These are phyloP conservation scores for Stagonosporopsis rhizophila DNA, from an alignment of 2,329 filamentous ascomycete genomes.

Conservation along the genomic window DNA sequence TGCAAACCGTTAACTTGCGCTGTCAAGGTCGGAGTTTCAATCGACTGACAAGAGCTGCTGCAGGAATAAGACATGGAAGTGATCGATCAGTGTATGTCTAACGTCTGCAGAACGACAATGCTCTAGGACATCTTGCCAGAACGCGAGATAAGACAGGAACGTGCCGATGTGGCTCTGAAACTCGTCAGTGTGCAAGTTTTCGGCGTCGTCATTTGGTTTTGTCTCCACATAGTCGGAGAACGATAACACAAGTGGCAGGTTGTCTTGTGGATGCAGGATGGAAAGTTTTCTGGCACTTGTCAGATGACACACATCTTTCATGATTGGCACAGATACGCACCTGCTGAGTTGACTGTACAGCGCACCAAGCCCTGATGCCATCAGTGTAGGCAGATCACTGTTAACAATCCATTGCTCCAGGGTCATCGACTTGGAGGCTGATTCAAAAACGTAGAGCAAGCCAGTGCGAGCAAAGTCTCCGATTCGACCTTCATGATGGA, in stretches of 20 bases:
- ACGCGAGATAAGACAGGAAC: conserved; percentile 91
- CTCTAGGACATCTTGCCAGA: conserved; percentile 98
- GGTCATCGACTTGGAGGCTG: conserved; percentile 79
- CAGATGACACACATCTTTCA: conserved; percentile 9
- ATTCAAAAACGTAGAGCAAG: conserved; percentile 93
- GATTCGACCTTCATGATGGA: conserved; percentile 91
- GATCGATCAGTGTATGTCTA: conserved; percentile 89
- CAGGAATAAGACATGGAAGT: conserved; percentile 95
- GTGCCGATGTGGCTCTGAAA: conserved; percentile 89
- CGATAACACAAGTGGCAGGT: conserved; percentile 81
- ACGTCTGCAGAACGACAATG: conserved; percentile 93
- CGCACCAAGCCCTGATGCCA: conserved; percentile 93
- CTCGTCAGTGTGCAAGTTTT: conserved; percentile 74
- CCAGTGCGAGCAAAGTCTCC: conserved; percentile 97
- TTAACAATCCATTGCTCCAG: conserved; percentile 97
- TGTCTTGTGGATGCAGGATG: conserved; percentile 75
- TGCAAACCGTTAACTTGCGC: conserved; percentile 47
- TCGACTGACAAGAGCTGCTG: conserved; percentile 82
- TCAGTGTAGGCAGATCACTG: conserved; percentile 92
- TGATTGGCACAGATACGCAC: conserved; percentile 40
- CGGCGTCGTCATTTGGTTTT: conserved; percentile 68
- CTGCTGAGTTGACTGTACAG: conserved; percentile 73
- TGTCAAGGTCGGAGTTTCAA: not conserved
- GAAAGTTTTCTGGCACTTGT: conserved; percentile 71
- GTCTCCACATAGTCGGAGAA: conserved; percentile 88